Evolutionary conservation across 2,329 filamentous ascomycete species (phyloP), one percentile per base, ranked within the genome.

Genomic region (Botrytis tulipae): DNA sequence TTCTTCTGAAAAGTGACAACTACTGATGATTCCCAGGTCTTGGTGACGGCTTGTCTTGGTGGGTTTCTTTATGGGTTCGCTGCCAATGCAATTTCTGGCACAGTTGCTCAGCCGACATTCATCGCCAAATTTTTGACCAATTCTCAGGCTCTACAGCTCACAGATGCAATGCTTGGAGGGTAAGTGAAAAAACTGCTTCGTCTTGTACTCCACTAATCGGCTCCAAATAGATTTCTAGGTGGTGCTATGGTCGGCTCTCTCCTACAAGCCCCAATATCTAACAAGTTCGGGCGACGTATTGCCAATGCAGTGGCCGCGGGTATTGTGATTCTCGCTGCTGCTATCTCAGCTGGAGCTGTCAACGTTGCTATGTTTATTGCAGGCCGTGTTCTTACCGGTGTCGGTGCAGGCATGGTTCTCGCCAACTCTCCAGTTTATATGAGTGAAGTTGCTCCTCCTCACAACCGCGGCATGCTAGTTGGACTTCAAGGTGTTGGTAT

Each of bases 401-500:
- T 70, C 18, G 68, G 68, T 5, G 54, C 18, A 9, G 68, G 68
- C 25, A 77, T 77, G 73, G 60, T 76, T n/a, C 51, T 76, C 29
- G 59, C 71, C 1, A 73, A 72, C 44, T 59, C 62, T 59, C 75
- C 75, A 9, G 75, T 78, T 9, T 80, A 78, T 46, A 78, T 79
- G 48, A 76, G 77, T 65, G 79, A 80, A 73, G 76, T 79, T 2
- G 76, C 79, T 25, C 79, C 79, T 35, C 77, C 79, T 59, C 74
- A 79, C 32, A 76, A 76, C n/a, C 78, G 79, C 48, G 79, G 78
- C 14, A 74, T 78, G 66, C 78, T 81, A 10, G 78, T 79, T 14
- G 78, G 78, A 10, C 68, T 82, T 4, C 81, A 83, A 69, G 82
- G 80, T 22, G 76, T 80, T 20, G 76, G 77, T 18, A 79, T 82